Evolutionary conservation across 768 basidiomycete species (phyloP).

Genomic region (Brasilioporus rufonigricans): DNA sequence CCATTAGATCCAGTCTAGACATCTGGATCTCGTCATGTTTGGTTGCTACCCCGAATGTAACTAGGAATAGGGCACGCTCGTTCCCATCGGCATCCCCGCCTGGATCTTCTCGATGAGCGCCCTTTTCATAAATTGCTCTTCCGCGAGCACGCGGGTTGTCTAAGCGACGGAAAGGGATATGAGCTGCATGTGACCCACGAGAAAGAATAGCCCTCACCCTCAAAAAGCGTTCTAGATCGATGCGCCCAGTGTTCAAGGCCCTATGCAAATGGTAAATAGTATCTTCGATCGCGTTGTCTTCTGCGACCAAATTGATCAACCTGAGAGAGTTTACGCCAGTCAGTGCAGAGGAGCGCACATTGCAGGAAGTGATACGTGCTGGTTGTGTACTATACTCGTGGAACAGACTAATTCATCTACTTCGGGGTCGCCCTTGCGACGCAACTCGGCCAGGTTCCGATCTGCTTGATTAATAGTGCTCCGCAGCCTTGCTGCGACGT

Average conservation of each 20-base stretch:
- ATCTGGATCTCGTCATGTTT: slow-evolving; percentile 25
- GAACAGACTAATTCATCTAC: slow-evolving; percentile 97
- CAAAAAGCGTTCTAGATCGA: slow-evolving; percentile 93
- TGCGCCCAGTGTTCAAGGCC: slow-evolving; percentile 84
- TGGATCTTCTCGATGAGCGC: slow-evolving; percentile 92
- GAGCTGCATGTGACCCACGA: slow-evolving; percentile 15
- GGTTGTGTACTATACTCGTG: slow-evolving; percentile 94
- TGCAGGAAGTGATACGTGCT: slow-evolving; percentile 47
- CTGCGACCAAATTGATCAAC: slow-evolving; percentile 95
- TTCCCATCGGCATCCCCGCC: slow-evolving; percentile 52
- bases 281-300: slow-evolving; percentile 98
- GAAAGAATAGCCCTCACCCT: slow-evolving; percentile 54
- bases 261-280: slow-evolving; percentile 96
- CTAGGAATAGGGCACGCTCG: slow-evolving; percentile 37
- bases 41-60: slow-evolving; percentile 37
- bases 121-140: slow-evolving; percentile 97
- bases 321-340: slow-evolving; percentile 41
- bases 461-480: slow-evolving; percentile 66
- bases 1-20: slow-evolving; percentile 23
- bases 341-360: slow-evolving; percentile 7
- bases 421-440: slow-evolving; percentile 82
- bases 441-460: slow-evolving; percentile 71
- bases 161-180: slow-evolving; percentile 32
- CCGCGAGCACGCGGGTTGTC: slow-evolving; percentile 83
- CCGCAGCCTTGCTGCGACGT: slow-evolving; percentile 66